Conservation (phyloP, 306 rosid species). For the Gynostemma pentaphyllum region DNA sequence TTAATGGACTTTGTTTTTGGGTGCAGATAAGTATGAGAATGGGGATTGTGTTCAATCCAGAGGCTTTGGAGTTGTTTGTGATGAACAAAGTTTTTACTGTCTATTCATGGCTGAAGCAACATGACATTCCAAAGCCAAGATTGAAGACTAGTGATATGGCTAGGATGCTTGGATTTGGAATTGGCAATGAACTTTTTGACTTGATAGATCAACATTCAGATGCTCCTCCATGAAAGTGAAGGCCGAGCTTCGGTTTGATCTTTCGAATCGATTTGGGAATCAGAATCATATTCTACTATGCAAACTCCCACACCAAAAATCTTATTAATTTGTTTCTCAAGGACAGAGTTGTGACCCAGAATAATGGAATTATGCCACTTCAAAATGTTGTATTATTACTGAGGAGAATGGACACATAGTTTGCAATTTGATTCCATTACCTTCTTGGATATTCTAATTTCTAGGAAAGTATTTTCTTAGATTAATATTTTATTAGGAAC, state of each 20-base stretch:
- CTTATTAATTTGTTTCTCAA: neutral
- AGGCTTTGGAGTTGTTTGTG: slow-evolving; percentile 74
- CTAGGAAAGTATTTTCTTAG: too few relatives aligned
- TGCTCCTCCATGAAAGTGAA: slow-evolving; percentile 6
- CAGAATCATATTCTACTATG: neutral
- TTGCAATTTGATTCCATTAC: too few relatives aligned
- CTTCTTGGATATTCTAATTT: too few relatives aligned
- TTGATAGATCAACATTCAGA: slow-evolving; percentile 51
- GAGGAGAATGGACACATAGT: too few relatives aligned
- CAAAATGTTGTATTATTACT: too few relatives aligned
- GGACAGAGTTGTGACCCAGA: neutral
- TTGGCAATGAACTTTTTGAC: slow-evolving; percentile 76
- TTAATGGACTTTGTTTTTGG: neutral
- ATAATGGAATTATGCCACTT: too few relatives aligned
- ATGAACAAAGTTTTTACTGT: slow-evolving; percentile 78
- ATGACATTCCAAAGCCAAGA: slow-evolving; percentile 64
- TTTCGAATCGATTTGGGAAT: neutral
- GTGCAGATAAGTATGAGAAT: slow-evolving; percentile 73
- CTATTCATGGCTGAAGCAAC: slow-evolving; percentile 78
- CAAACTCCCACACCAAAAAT: neutral
- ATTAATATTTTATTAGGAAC: too few relatives aligned
- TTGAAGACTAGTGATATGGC: slow-evolving; percentile 79
- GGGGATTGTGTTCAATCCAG: slow-evolving; percentile 93
- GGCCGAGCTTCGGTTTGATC: neutral
- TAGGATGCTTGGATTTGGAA: slow-evolving; percentile 91